Percentiles rank a stretch among this genome's conserved stretches.
Evolutionary conservation across 768 basidiomycete species (phyloP).

Genomic region (Strobilomyces dryophilus): DNA sequence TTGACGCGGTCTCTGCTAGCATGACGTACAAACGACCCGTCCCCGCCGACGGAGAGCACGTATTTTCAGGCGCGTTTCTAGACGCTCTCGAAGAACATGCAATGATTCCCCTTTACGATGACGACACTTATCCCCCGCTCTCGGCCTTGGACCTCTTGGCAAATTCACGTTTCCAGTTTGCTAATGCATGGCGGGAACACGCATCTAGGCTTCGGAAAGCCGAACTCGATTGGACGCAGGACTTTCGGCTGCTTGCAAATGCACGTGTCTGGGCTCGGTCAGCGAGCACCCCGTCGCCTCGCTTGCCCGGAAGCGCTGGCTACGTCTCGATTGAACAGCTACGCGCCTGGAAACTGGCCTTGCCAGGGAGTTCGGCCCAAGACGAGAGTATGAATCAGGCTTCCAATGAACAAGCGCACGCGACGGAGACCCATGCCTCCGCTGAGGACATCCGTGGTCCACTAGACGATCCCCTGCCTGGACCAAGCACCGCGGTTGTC

Average conservation of each 20-base stretch:
- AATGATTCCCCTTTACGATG: conserved; percentile 13
- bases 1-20: not conserved
- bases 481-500: not conserved
- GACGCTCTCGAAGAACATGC: conserved; percentile 12
- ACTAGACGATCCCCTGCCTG: not conserved
- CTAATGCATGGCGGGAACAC: conserved; percentile 15
- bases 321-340: conserved; percentile 7
- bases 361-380: not conserved
- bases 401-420: not conserved
- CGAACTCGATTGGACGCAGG: conserved; percentile 5
- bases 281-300: not conserved
- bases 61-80: not conserved
- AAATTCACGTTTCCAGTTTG: conserved; percentile 26
- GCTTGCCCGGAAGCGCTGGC: conserved; percentile 5
- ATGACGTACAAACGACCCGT: not conserved
- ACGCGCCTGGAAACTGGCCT: conserved; percentile 15
- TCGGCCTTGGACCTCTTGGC: conserved; percentile 9
- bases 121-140: conserved; percentile 17
- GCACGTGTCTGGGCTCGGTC: conserved; percentile 4
- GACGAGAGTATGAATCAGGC: not conserved
- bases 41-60: not conserved
- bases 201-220: conserved; percentile 10
- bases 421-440: not conserved
- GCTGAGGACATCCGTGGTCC: not conserved
- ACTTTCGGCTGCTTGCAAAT: not conserved